Base-by-base conservation (phyloP, 371 early-diverging fungal genomes). In the Rhizopus microsporus region DNA sequence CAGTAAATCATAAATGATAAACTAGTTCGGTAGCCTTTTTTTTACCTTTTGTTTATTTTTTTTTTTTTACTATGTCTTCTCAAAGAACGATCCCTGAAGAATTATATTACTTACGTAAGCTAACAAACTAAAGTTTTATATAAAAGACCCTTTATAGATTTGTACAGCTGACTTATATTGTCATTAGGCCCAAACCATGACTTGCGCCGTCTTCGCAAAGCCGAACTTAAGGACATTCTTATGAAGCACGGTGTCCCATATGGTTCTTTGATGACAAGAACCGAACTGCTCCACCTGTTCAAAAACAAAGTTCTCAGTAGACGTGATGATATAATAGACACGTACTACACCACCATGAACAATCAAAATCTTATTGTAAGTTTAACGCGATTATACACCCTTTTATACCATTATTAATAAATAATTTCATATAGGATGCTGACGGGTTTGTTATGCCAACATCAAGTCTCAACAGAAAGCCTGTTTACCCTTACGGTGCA, bases 141-240 rank as follows among this genome's bases (percentile, higher is more conserved):
- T 23, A 23, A 23, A 0, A 23, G 23, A 2, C 23, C 23, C 23
- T 23, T 23, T 23, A 23, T 23, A 23, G 23, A 23, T 23, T 23
- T 23, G 23, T 23, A 23, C 23, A 23, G 23, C 2, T 23, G 23
- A 23, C 23, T 23, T 23, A 23, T 2, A 23, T 23, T 23, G 23
- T 23, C 23, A 23, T 23, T 23, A 23, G 23, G 23, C 23, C 23
- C 23, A 23, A 23, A 23, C 23, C 23, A 23, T 23, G 52, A 60
- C 32, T 5, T 65, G 3, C 43, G 65, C 5, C 55, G 57, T n/a
- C 49, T 60, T 4, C 56, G 60, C 33, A 65, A 57, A n/a, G 49
- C 47, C 32, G 60, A 65, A 34, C 31, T 65, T 2, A 49, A 60
- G 23, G 60, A 65, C 5, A 65, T 65, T 16, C 16, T 65, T 5